Conservation (phyloP, 192 early-diverging fungal species). For the Backusella macrospora region DNA sequence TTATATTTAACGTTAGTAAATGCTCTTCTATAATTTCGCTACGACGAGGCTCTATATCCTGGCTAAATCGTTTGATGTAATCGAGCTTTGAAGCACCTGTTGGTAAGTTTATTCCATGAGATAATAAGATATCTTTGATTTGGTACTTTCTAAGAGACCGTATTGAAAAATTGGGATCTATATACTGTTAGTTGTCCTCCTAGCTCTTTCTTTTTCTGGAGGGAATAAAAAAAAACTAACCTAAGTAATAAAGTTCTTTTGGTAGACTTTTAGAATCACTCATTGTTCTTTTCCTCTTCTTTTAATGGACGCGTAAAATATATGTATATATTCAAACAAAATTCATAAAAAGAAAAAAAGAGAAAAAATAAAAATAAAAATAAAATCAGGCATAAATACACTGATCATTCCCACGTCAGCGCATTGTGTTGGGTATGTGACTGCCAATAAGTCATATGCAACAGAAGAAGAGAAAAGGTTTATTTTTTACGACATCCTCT, state of each 20-base stretch:
- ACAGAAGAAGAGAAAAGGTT: no score
- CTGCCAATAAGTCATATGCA: no score
- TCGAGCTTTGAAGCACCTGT: neutral
- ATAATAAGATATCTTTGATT: neutral
- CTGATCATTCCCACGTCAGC: neutral
- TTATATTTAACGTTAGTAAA: neutral
- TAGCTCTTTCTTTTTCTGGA: neutral
- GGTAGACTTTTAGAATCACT: neutral
- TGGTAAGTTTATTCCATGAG: neutral
- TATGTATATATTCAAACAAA: no score
- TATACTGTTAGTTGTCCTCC: neutral
- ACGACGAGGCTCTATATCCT: constrained; percentile 5
- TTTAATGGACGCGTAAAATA: neutral
- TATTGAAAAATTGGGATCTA: neutral
- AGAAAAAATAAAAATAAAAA: neutral
- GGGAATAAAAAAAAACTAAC: neutral
- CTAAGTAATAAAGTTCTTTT: constrained; percentile 12
- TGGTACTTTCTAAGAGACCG: constrained; percentile 11
- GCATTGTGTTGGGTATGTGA: no score
- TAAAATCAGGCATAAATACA: neutral
- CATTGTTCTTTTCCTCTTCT: neutral
- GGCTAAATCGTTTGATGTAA: neutral
- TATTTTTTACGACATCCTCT: no score
- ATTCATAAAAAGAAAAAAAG: neutral
- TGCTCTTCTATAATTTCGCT: neutral